A percentile compares a stretch with the other conserved stretches of the same genome.
Conservation (phyloP, 768 basidiomycete genomes). For the Serendipita sp. region DNA sequence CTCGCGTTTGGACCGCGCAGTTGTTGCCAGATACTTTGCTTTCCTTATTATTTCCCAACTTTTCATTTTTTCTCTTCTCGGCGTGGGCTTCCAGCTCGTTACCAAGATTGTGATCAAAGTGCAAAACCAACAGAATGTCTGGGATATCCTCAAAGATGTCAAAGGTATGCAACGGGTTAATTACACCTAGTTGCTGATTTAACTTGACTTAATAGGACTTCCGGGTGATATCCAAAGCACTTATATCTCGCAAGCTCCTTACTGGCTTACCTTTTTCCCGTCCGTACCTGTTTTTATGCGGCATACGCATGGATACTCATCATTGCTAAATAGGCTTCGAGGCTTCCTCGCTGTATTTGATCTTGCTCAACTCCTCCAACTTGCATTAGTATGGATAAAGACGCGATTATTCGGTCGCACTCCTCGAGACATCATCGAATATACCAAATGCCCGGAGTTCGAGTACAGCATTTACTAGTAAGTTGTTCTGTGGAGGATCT, state of each 20-base stretch:
- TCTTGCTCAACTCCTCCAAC: constrained; percentile 84
- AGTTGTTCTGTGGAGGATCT: constrained; percentile 17
- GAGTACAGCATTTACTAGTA: constrained; percentile 74
- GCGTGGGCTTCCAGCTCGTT: constrained; percentile 22
- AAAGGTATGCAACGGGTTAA: constrained; percentile 20
- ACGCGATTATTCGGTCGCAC: constrained; percentile 76
- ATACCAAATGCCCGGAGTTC: constrained; percentile 81
- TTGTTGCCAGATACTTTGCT: constrained; percentile 80
- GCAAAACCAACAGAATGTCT: constrained; percentile 26
- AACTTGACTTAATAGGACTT: constrained; percentile 28
- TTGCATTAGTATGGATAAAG: constrained; percentile 71
- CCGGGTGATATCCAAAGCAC: constrained; percentile 63
- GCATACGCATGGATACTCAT: neutral
- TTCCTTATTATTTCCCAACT: constrained; percentile 91
- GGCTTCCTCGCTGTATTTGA: constrained; percentile 93
- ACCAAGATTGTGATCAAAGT: constrained; percentile 24
- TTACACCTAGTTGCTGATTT: neutral
- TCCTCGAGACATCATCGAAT: constrained; percentile 76
- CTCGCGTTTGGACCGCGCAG: constrained; percentile 73
- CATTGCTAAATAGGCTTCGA: constrained; percentile 41
- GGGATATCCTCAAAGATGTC: constrained; percentile 29
- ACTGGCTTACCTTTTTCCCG: constrained; percentile 92
- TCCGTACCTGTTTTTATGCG: constrained; percentile 23
- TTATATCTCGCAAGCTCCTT: constrained; percentile 81
- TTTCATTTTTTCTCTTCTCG: constrained; percentile 49